Base-by-base conservation (phyloP, 2,329 filamentous ascomycete species). In the Rutstroemia sp. region DNA sequence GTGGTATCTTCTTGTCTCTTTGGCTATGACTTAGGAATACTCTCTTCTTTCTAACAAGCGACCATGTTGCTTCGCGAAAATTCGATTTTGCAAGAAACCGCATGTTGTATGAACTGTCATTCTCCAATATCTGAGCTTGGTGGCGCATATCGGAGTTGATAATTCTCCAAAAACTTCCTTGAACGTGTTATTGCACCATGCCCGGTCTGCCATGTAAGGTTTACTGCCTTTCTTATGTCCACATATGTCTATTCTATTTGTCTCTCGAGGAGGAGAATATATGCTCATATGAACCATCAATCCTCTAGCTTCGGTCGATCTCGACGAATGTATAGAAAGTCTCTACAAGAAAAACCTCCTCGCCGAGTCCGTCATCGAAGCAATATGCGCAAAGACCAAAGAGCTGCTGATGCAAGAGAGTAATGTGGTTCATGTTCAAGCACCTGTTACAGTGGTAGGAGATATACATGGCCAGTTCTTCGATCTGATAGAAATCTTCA, bases 381-480 rank as follows among this genome's bases (percentile, higher is more conserved):
- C 94, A 68, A 92, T 99, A 83, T 99, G 94, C 77, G 92, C 94
- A 73, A 99, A 99, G 74, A 94, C 95, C 21, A 99, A 99, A 71
- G 94, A 99, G 77, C 80, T 99, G 66, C 81, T 99, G 65, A 99
- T 99, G 94, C 92, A 95, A 71, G 94, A 99, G 83, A 97, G 92
- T 81, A 99, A 99, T 75, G 94, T 99, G 61, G 94, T 99, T 59
- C 94, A 99, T 72, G 95, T 99, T 61, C 85, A 85, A 66, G 92
- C 94, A 34, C 94, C 94, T 2, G 90, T 99, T 58, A 99, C 94
- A 16, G 94, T 99, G 9, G 94, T 99, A 41, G 94, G 94, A 63
- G 94, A 99, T 72, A 99, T 99, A 65, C 94, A 99, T 73, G 94
- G 94, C 58, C 94, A 99, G 74, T 99, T 99, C 76, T 97, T 92